These are phyloP conservation scores for Myxozyma geophila DNA, from an alignment of 805 yeast species.

Conservation along the genomic window DNA sequence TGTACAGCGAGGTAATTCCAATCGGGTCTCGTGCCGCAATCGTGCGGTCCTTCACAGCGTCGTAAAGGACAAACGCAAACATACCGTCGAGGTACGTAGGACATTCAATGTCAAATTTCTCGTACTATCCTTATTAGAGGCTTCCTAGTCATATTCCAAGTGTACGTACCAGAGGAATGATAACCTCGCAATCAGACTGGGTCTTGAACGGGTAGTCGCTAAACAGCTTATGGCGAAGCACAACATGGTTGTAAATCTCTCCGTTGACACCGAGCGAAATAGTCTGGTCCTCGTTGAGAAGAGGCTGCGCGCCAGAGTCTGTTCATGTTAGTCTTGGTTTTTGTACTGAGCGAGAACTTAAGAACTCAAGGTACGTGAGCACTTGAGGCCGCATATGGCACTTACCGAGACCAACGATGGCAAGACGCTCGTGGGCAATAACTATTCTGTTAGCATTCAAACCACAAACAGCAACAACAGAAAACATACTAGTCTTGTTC, in stretches of 20 bases:
- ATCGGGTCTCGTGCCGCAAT: constrained; percentile 98
- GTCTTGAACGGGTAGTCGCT: constrained; percentile 78
- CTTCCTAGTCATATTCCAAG: not conserved
- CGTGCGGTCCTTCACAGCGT: constrained; percentile 79
- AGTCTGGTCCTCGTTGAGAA: constrained; percentile 75
- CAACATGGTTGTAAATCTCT: constrained; percentile 96
- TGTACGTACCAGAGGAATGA: constrained; percentile 68
- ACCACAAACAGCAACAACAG: not conserved
- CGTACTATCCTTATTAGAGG: constrained; percentile 47
- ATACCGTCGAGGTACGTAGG: constrained; percentile 95
- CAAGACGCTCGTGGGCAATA: constrained; percentile 92
- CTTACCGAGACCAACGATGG: constrained; percentile 86
- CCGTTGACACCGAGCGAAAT: constrained; percentile 89
- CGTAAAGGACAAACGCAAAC: constrained; percentile 95
- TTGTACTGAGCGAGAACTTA: not conserved
- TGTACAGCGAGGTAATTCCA: constrained; percentile 93
- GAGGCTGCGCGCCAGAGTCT: constrained; percentile 99
- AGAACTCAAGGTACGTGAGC: not conserved
- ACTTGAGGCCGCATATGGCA: not conserved
- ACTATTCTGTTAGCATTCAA: constrained; percentile 42
- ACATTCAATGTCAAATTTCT: constrained; percentile 85
- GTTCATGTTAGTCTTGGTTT: constrained; percentile 41
- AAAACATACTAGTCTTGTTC: constrained; percentile 61
- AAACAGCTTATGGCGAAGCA: constrained; percentile 71
- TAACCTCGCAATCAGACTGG: constrained; percentile 94